Conservation (phyloP, 768 basidiomycete species). For the Neoboletus subvelutipes region DNA sequence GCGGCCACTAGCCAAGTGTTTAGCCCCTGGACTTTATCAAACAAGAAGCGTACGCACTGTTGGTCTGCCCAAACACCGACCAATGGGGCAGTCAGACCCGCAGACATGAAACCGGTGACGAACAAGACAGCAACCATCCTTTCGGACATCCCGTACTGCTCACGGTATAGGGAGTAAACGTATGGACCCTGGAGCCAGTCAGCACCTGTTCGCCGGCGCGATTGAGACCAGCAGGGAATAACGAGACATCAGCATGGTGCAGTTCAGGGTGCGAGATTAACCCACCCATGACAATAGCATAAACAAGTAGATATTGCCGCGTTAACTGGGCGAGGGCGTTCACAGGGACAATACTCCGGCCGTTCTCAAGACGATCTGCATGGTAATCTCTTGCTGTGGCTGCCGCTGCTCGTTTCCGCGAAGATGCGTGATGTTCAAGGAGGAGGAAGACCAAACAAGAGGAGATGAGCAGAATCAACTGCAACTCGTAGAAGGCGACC, state of each 20-base stretch:
- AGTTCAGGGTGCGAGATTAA: neutral
- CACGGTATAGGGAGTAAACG: constrained; percentile 69
- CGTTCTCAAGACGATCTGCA: constrained; percentile 33
- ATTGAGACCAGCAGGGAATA: neutral
- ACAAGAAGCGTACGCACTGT: constrained; percentile 36
- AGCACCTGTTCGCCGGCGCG: constrained; percentile 44
- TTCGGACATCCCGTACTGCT: constrained; percentile 65
- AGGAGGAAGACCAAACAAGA: constrained; percentile 37
- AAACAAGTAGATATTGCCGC: constrained; percentile 61
- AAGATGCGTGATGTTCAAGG: constrained; percentile 34
- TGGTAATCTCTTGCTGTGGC: constrained; percentile 24
- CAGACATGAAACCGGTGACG: constrained; percentile 74
- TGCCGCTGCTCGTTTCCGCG: constrained; percentile 20
- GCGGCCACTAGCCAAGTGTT: constrained; percentile 50
- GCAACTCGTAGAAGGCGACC: constrained; percentile 42
- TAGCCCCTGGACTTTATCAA: neutral
- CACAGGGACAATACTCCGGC: constrained; percentile 21
- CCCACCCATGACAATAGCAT: constrained; percentile 73
- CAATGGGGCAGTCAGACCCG: constrained; percentile 65
- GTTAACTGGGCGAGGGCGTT: constrained; percentile 35
- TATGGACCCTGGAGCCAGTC: constrained; percentile 84
- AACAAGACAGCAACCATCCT: constrained; percentile 67
- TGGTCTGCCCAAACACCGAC: constrained; percentile 80
- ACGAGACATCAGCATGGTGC: constrained; percentile 1
- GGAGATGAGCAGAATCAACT: constrained; percentile 36